phyloP scores from a whole-genome alignment of 371 early-diverging fungal species.

The Blastocladiella emersonii region DNA sequence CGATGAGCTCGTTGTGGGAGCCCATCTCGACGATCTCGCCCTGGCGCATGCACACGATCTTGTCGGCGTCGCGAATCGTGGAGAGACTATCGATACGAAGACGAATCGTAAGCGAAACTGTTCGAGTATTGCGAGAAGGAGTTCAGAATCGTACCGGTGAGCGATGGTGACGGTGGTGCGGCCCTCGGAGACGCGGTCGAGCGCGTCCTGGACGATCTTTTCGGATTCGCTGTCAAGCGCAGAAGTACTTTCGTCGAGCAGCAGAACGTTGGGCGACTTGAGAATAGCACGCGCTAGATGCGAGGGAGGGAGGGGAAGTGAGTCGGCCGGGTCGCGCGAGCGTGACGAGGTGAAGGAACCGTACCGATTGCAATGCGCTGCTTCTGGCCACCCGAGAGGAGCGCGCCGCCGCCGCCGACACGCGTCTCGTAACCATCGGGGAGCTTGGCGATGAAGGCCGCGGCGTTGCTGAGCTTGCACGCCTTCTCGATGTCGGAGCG shows the following conservation, averaged over 20 bases:
- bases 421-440: conserved; percentile 62
- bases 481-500: conserved; percentile 41
- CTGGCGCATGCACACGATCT: conserved; percentile 63
- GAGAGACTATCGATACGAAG: conserved; percentile 33
- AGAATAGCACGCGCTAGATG: conserved; percentile 82
- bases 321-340: conserved; percentile 12
- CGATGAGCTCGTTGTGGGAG: conserved; percentile 45
- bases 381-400: conserved; percentile 28
- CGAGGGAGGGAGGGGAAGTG: conserved; percentile 7
- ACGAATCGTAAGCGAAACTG: too few species aligned
- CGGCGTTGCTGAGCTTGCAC: conserved; percentile 53
- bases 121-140: too few species aligned
- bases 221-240: conserved; percentile 85
- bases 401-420: conserved; percentile 51
- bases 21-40: conserved; percentile 60
- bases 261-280: conserved; percentile 65
- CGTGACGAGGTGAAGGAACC: too few species aligned
- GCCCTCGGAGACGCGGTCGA: conserved; percentile 59
- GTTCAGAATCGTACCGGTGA: conserved; percentile 23
- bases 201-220: conserved; percentile 70
- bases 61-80: conserved; percentile 63
- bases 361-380: conserved; percentile 57
- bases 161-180: conserved; percentile 37
- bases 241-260: conserved; percentile 94
- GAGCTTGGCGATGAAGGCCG: conserved; percentile 57